Evolutionary conservation across 176 grass and related monocot genomes (phyloP).

Genomic region (Oryza longistaminata): DNA sequence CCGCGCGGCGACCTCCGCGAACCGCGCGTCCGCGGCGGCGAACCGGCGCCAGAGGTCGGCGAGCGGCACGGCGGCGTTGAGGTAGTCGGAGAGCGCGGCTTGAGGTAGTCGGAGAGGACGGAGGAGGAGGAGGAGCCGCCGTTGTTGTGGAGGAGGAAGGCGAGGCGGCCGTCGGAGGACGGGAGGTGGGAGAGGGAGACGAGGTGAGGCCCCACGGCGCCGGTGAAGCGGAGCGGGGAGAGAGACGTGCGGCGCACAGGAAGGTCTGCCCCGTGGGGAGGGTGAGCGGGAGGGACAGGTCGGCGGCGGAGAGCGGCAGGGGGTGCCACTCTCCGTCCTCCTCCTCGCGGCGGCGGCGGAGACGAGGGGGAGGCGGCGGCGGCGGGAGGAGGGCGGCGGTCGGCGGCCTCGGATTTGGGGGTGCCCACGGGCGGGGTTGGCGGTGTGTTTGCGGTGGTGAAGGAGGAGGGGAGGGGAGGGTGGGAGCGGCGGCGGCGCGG

Average conservation of each 20-base stretch:
- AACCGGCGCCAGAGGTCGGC: slow-evolving; percentile 80
- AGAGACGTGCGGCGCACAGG: slow-evolving; percentile 71
- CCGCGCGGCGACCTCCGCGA: slow-evolving; percentile 54
- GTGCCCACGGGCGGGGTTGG: neutral
- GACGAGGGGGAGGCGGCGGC: slow-evolving; percentile 53
- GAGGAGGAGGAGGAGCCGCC: neutral
- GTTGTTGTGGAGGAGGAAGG: slow-evolving; percentile 68
- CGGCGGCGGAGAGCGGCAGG: slow-evolving; percentile 54
- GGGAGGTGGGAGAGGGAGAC: slow-evolving; percentile 68
- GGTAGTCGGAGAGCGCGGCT: slow-evolving; percentile 69
- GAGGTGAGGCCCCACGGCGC: slow-evolving; percentile 75
- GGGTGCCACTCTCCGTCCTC: slow-evolving; percentile 55
- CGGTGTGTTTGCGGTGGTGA: slow-evolving; percentile 4
- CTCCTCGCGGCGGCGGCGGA: neutral
- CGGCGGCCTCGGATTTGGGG: slow-evolving; percentile 27
- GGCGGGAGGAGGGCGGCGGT: neutral
- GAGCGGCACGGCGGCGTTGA: slow-evolving; percentile 71
- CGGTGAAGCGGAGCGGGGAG: slow-evolving; percentile 63
- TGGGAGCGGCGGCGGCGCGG: neutral
- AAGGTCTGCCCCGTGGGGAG: slow-evolving; percentile 88
- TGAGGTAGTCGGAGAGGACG: slow-evolving; percentile 66
- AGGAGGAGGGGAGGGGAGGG: slow-evolving; percentile 4
- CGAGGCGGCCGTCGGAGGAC: slow-evolving; percentile 44
- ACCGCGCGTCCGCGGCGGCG: slow-evolving; percentile 56
- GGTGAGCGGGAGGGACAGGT: slow-evolving; percentile 72